Evolutionary conservation across 208 protist species (phyloP), one percentile per base, ranked within the genome.

Genomic region (Angomonas ambiguus): DNA sequence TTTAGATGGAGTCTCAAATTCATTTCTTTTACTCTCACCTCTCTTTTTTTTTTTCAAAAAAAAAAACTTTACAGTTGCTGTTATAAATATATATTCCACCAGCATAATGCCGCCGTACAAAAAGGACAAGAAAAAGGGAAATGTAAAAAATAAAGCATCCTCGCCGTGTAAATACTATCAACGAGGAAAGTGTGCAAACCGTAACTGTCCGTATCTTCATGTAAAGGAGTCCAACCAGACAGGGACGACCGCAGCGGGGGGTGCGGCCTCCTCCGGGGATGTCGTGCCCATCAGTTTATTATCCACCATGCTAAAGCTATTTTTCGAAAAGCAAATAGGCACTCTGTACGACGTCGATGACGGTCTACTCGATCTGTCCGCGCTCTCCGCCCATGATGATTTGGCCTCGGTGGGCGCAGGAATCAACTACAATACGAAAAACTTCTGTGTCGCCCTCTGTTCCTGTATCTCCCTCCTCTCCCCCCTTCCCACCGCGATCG

Each of bases 241-340:
- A 13, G 5, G 35, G 69, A 1, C 30, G 55, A 13, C 32, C 67
- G 33, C 64, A 57, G 11, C 51, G 22, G 77, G 42, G 4, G 38
- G 34, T 42, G 62, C 61, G 0, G 32, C 53, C 5, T 41, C 65
- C 0, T n/a, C n/a, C n/a, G n/a, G n/a, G n/a, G n/a, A n/a, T n/a
- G n/a, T n/a, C n/a, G n/a, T n/a, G n/a, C n/a, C n/a, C n/a, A 59
- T 70, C 2, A 81, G 80, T 41, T 58, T 96, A 3, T 67, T 93
- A 35, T 77, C 71, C 1, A 88, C 87, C 10, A 84, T 96, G 83
- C 71, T 96, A 62, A 91, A 83, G 65, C 82, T 96, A 8, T 87
- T 96, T 32, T 93, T 96, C 73, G 84, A 96, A 65, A 96, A 96
- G 73, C 83, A 93, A 60, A 76, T 83, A 59, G 34, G 68, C 20